Evolutionary conservation across 169 alveolate genomes (phyloP), one percentile per base, ranked within the genome.

Genomic region (Plasmodium chabaudi): DNA sequence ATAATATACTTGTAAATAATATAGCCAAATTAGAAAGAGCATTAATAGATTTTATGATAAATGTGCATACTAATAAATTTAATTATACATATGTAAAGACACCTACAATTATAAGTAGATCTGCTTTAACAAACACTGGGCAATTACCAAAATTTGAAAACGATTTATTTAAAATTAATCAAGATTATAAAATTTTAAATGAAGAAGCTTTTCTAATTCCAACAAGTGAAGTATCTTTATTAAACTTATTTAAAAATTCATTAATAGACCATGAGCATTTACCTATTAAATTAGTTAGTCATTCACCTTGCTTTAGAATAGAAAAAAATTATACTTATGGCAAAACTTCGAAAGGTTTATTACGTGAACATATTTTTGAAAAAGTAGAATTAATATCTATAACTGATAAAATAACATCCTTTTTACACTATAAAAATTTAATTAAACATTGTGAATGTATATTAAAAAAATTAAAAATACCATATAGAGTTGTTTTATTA

Each of bases 141-240:
- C 96, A 94, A 72, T 64, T 94, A 88, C 96, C 95, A n/a, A 86
- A 88, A 44, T 94, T 94, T 57, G 94, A 94, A 87, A 87, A 94
- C 9, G 93, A 94, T 73, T 86, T 94, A 55, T 94, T 88, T 86
- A 87, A 92, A 87, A 71, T 94, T 73, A 91, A 89, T 47, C 57
- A 86, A 13, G 67, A 92, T 39, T 91, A 92, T 84, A 88, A 68
- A 59, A 74, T 84, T 44, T 59, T 87, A 77, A 94, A 94, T 57
- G 95, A 88, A 21, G 87, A 70, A 53, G 96, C 93, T n/a, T 94
- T 90, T 72, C 72, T 94, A 77, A 94, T 94, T 6, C 96, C 96
- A 46, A 94, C 96, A 15, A 89, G 95, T 49, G 96, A 94, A 87
- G 94, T 94, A 17, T 93, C 95, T 13, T 77, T 94, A 21, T 56